Evolutionary conservation across 495 filamentous ascomycete genomes (phyloP).

Genomic region (Daldinia decipiens): DNA sequence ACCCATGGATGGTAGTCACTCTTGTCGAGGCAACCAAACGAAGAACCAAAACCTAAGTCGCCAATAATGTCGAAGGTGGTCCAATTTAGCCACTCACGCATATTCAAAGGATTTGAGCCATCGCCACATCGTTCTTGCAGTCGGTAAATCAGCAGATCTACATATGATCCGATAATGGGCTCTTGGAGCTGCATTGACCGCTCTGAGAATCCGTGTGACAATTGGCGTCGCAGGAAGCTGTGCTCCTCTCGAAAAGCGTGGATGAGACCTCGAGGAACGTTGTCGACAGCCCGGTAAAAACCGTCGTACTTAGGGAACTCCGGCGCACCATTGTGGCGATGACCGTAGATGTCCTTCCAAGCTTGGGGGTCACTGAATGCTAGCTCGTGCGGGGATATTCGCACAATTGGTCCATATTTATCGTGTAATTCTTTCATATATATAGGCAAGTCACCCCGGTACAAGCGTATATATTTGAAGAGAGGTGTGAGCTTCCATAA

Average conservation of each 20-base stretch:
- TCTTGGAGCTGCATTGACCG: slow-evolving; percentile 52
- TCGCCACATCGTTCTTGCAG: slow-evolving; percentile 46
- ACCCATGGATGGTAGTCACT: slow-evolving; percentile 59
- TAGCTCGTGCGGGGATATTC: slow-evolving; percentile 58
- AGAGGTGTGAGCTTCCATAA: slow-evolving; percentile 44
- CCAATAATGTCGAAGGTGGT: slow-evolving; percentile 65
- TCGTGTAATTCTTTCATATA: slow-evolving; percentile 53
- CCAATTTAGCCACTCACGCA: slow-evolving; percentile 60
- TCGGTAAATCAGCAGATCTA: slow-evolving; percentile 52
- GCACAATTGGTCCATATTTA: slow-evolving; percentile 60
- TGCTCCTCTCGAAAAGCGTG: slow-evolving; percentile 45
- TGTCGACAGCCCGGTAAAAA: slow-evolving; percentile 41
- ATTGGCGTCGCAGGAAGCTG: slow-evolving; percentile 48
- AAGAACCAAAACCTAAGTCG: slow-evolving; percentile 62
- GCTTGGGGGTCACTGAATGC: slow-evolving; percentile 55
- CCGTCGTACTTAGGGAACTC: slow-evolving; percentile 45
- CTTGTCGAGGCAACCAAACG: slow-evolving; percentile 59
- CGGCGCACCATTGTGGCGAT: slow-evolving; percentile 36
- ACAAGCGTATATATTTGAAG: slow-evolving; percentile 18
- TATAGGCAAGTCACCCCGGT: slow-evolving; percentile 44
- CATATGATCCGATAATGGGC: slow-evolving; percentile 47
- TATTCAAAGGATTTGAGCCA: slow-evolving; percentile 44
- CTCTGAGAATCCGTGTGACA: slow-evolving; percentile 58
- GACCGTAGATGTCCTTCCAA: slow-evolving; percentile 61
- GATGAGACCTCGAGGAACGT: slow-evolving; percentile 41